Evolutionary conservation across 78 protist genomes (phyloP).

Genomic region (Dictyostelium citrinum): DNA sequence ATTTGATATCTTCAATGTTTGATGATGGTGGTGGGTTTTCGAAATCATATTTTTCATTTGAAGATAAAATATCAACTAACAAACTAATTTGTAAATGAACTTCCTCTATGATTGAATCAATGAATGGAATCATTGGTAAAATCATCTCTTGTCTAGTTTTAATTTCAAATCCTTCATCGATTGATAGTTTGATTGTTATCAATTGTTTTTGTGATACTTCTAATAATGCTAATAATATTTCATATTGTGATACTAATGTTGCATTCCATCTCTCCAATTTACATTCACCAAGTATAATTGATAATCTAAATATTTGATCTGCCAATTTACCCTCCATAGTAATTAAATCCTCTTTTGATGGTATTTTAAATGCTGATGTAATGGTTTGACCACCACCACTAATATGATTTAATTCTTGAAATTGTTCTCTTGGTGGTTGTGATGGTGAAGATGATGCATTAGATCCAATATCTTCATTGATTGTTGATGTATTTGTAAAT

Average conservation of each 20-base stretch:
- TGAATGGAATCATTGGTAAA: conserved; percentile 46
- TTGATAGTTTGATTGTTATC: conserved; percentile 17
- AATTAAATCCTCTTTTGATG: not conserved
- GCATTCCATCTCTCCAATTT: conserved; percentile 52
- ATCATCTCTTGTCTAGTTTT: conserved; percentile 13
- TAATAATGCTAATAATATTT: not conserved
- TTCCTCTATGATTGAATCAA: conserved; percentile 51
- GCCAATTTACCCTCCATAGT: not conserved
- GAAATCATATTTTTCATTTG: not conserved
- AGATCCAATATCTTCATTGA: not conserved
- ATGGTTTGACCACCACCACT: not conserved
- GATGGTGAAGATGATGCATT: not conserved
- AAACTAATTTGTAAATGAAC: conserved; percentile 54
- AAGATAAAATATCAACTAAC: conserved; percentile 26
- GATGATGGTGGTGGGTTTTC: not conserved
- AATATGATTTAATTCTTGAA: not conserved
- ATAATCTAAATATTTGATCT: conserved; percentile 29
- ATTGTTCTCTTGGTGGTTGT: not conserved
- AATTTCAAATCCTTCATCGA: conserved; percentile 1
- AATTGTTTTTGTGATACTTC: conserved; percentile 59
- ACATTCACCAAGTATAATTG: conserved; percentile 23
- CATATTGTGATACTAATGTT: not conserved
- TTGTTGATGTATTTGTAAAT: not conserved
- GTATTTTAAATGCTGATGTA: not conserved
- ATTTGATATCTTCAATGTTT: not conserved